Conservation (phyloP, 2,329 filamentous ascomycete species). For the Aspergillus puulaauensis region DNA sequence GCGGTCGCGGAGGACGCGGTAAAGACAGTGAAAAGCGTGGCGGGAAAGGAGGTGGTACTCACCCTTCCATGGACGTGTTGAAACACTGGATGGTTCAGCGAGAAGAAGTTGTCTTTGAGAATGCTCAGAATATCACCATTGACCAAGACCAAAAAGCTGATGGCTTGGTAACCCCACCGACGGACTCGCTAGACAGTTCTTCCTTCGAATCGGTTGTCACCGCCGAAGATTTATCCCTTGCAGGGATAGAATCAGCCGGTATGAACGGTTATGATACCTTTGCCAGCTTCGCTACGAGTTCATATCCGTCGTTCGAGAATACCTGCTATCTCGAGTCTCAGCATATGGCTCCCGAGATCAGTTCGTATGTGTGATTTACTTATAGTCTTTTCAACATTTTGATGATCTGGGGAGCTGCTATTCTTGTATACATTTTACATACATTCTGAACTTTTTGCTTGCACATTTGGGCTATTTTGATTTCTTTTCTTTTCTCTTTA, state of each 20-base stretch:
- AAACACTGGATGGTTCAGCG: conserved; percentile 62
- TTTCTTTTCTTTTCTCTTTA: conserved; percentile 3
- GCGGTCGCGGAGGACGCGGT: conserved; percentile 53
- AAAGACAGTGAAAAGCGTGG: conserved; percentile 61
- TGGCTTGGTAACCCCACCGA: conserved; percentile 16
- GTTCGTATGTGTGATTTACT: conserved; percentile 36
- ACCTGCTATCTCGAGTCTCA: conserved; percentile 34
- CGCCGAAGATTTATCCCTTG: conserved; percentile 20
- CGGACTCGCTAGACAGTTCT: conserved; percentile 15
- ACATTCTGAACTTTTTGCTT: neutral
- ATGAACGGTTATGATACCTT: conserved; percentile 32
- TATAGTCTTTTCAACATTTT: neutral
- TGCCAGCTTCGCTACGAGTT: conserved; percentile 25
- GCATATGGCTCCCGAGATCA: conserved; percentile 32
- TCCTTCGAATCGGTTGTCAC: conserved; percentile 14
- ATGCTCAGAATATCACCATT: conserved; percentile 24
- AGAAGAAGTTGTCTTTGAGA: conserved; percentile 47
- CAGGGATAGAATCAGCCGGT: conserved; percentile 28
- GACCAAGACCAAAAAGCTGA: conserved; percentile 26
- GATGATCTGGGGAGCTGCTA: neutral
- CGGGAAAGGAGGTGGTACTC: conserved; percentile 62
- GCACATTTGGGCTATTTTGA: neutral
- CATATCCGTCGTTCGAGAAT: conserved; percentile 33
- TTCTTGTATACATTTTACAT: conserved; percentile 4
- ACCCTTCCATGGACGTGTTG: conserved; percentile 60